A percentile compares a stretch with the other conserved stretches of the same genome.
Conservation (phyloP, 1,139 yeast species). For the Nadsonia starkeyi-henricii region DNA sequence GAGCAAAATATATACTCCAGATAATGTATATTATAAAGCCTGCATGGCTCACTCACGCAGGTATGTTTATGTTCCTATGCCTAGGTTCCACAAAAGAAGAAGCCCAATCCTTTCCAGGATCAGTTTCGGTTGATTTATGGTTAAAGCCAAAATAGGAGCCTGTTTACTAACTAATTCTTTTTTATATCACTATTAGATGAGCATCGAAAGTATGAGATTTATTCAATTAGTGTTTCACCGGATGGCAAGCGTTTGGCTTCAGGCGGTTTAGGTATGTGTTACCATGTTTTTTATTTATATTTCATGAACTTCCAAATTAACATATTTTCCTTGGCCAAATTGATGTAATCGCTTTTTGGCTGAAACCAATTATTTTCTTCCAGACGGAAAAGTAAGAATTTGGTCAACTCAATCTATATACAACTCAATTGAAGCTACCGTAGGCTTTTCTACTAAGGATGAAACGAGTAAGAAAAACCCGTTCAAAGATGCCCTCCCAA, state of each 20-base stretch:
- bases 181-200: constrained; percentile 37
- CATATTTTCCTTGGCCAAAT: too few relatives aligned
- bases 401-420: constrained; percentile 64
- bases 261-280: constrained; percentile 50
- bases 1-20: too few relatives aligned
- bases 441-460: constrained; percentile 7
- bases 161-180: too few relatives aligned
- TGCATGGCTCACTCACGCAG: constrained; percentile 70
- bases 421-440: constrained; percentile 20
- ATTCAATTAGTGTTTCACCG: constrained; percentile 64
- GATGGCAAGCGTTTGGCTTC: constrained; percentile 82
- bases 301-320: not conserved
- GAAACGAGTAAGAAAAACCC: constrained; percentile 4
- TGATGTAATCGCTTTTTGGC: too few relatives aligned
- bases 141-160: too few relatives aligned
- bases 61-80: too few relatives aligned
- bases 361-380: too few relatives aligned
- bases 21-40: constrained; percentile 63
- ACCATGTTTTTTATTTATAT: not conserved
- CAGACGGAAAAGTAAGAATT: constrained; percentile 78
- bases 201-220: constrained; percentile 67
- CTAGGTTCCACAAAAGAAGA: too few relatives aligned
- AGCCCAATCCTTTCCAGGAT: too few relatives aligned
- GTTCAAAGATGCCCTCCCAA: not conserved
- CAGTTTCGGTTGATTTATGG: too few relatives aligned